Conservation (phyloP, 805 yeast species). For the Saccharomyces paradoxus region DNA sequence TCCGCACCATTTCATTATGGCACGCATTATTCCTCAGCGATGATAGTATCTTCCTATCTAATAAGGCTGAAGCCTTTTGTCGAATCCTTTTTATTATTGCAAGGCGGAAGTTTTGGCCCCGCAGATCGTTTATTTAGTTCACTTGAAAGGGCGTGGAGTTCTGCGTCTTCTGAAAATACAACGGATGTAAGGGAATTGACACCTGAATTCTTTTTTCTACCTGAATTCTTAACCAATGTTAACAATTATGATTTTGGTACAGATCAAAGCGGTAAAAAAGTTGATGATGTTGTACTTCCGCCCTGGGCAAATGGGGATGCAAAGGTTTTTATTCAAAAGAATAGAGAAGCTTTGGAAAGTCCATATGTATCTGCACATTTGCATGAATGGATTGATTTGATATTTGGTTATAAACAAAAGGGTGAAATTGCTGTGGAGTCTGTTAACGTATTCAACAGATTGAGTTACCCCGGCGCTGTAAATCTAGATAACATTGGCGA, state of each 20-base stretch:
- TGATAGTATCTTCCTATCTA: slow-evolving; percentile 79
- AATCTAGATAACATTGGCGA: slow-evolving; percentile 67
- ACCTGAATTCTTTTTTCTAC: slow-evolving; percentile 79
- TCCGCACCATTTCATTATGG: slow-evolving; percentile 87
- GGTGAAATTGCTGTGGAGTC: slow-evolving; percentile 62
- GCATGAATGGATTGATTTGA: slow-evolving; percentile 77
- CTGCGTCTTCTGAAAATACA: slow-evolving; percentile 70
- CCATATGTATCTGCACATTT: slow-evolving; percentile 68
- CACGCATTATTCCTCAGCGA: slow-evolving; percentile 87
- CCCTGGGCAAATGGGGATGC: slow-evolving; percentile 82
- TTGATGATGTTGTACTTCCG: slow-evolving; percentile 63
- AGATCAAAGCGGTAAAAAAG: slow-evolving; percentile 49
- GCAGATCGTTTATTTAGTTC: slow-evolving; percentile 78
- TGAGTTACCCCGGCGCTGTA: slow-evolving; percentile 79
- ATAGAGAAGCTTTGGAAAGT: slow-evolving; percentile 78
- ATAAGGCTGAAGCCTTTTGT: slow-evolving; percentile 76
- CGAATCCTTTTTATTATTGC: slow-evolving; percentile 66
- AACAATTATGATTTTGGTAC: slow-evolving; percentile 65
- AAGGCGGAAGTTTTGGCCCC: slow-evolving; percentile 84
- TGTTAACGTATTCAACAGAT: slow-evolving; percentile 72
- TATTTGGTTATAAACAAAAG: slow-evolving; percentile 73
- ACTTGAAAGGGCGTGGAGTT: slow-evolving; percentile 68
- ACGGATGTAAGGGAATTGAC: slow-evolving; percentile 83
- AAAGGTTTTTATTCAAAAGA: slow-evolving; percentile 58
- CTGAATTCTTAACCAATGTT: slow-evolving; percentile 64